Conservation (phyloP, 306 rosid species). For the Inga oerstediana region DNA sequence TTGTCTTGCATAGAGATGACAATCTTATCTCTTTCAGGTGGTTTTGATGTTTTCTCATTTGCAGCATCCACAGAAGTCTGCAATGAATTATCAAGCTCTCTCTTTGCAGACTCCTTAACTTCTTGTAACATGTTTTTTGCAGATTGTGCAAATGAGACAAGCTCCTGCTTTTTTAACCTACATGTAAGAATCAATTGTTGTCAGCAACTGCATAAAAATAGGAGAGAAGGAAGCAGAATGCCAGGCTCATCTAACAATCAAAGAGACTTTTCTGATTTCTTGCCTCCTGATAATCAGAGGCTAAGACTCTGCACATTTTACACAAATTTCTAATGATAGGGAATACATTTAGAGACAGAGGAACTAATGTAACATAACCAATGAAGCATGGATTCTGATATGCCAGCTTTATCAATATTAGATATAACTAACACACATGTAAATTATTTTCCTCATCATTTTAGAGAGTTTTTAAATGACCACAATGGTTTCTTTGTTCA, state of each 20-base stretch:
- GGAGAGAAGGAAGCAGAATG: constrained; percentile 8
- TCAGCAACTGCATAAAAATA: not conserved
- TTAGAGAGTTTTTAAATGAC: not conserved
- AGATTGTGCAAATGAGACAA: constrained; percentile 65
- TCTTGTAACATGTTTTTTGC: constrained; percentile 55
- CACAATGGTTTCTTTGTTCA: not conserved
- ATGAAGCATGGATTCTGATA: not conserved
- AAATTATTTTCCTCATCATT: not conserved
- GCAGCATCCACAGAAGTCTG: constrained; percentile 38
- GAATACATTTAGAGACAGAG: not conserved
- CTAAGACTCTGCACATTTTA: not conserved
- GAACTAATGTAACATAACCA: not conserved
- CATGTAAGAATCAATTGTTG: constrained; percentile 21
- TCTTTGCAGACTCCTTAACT: constrained; percentile 63
- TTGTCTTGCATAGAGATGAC: constrained; percentile 77
- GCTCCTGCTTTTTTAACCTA: constrained; percentile 81
- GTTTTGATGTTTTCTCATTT: constrained; percentile 44
- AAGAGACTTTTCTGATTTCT: not conserved
- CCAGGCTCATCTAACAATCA: not conserved
- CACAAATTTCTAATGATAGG: not conserved
- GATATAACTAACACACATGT: not conserved
- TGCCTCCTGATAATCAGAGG: not conserved
- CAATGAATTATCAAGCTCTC: constrained; percentile 39
- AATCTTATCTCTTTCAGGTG: constrained; percentile 66
- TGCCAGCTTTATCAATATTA: not conserved